phyloP scores from a whole-genome alignment of 176 grass and related monocot genomes.

The Lolium multiflorum region DNA sequence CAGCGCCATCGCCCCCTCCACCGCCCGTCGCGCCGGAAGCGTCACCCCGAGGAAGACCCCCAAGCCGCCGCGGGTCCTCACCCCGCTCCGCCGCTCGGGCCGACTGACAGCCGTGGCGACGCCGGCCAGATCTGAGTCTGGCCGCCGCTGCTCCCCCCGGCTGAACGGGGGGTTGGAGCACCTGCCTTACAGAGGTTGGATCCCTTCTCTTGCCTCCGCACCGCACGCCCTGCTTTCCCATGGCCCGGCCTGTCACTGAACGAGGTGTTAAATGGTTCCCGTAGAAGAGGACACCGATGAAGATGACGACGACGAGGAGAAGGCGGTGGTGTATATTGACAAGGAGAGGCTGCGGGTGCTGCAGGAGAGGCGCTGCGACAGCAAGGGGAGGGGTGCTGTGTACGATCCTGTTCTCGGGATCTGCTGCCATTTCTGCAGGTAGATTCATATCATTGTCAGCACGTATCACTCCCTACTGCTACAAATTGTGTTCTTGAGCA shows the following conservation, averaged over 20 bases:
- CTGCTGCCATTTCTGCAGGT: constrained; percentile 94
- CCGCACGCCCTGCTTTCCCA: neutral
- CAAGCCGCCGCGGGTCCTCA: constrained; percentile 43
- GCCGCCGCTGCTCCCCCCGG: constrained; percentile 34
- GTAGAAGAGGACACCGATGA: constrained; percentile 13
- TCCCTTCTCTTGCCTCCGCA: neutral
- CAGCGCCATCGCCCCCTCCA: constrained; percentile 46
- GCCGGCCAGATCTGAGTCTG: constrained; percentile 21
- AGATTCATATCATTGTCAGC: neutral
- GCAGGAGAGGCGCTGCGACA: constrained; percentile 63
- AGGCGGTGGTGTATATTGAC: constrained; percentile 16
- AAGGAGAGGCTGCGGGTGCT: constrained; percentile 57
- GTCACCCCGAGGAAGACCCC: constrained; percentile 40
- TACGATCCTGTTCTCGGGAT: constrained; percentile 87
- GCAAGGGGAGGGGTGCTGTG: constrained; percentile 66
- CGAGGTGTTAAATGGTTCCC: constrained; percentile 23
- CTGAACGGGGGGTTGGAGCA: constrained; percentile 36
- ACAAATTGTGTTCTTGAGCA: neutral
- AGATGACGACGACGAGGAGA: constrained; percentile 33
- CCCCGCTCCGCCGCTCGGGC: constrained; percentile 69
- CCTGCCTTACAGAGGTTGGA: constrained; percentile 34
- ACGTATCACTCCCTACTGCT: neutral
- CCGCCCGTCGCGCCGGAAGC: constrained; percentile 39
- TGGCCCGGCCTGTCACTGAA: neutral
- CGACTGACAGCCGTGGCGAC: constrained; percentile 42